Evolutionary conservation across 164 flowering plant species (phyloP).

Genomic region (Akebia trifoliata): DNA sequence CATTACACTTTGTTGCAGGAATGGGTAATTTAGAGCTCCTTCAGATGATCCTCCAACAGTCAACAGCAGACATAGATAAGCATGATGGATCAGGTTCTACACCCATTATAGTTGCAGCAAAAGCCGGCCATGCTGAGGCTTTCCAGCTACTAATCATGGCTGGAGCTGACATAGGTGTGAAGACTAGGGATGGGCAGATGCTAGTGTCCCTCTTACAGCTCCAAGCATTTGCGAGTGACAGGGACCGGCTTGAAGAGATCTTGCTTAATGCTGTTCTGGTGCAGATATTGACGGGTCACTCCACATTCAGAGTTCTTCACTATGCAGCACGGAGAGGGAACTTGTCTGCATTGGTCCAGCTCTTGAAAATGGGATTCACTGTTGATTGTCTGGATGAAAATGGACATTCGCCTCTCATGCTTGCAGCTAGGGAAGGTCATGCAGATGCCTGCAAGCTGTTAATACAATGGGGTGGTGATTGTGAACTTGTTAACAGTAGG

Average conservation of each 20-base stretch:
- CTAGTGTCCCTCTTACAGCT: slow-evolving; percentile 34
- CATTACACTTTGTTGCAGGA: slow-evolving; percentile 46
- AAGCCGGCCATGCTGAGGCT: slow-evolving; percentile 56
- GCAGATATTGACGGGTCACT: slow-evolving; percentile 34
- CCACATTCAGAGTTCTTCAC: slow-evolving; percentile 59
- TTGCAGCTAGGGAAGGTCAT: slow-evolving; percentile 67
- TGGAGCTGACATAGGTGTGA: slow-evolving; percentile 56
- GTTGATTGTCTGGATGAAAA: slow-evolving; percentile 48
- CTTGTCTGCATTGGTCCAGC: slow-evolving; percentile 36
- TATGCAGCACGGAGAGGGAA: slow-evolving; percentile 64
- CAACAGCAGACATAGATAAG: slow-evolving; percentile 34
- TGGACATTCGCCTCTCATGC: slow-evolving; percentile 69
- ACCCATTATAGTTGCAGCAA: slow-evolving; percentile 52
- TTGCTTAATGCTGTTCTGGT: slow-evolving; percentile 67
- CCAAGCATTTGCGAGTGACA: slow-evolving; percentile 23
- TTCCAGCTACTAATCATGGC: slow-evolving; percentile 60
- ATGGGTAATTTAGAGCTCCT: slow-evolving; percentile 46
- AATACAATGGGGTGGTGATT: slow-evolving; percentile 45
- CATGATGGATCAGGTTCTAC: slow-evolving; percentile 59
- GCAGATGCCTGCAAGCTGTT: slow-evolving; percentile 41
- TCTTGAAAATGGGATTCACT: slow-evolving; percentile 51
- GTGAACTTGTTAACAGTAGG: slow-evolving; percentile 29
- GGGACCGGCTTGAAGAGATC: slow-evolving; percentile 53
- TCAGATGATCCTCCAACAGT: slow-evolving; percentile 31
- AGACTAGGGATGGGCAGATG: slow-evolving; percentile 44